A percentile compares a stretch with the other conserved stretches of the same genome.
Conservation (phyloP, 169 alveolate genomes). For the Plasmodium vinckei region DNA sequence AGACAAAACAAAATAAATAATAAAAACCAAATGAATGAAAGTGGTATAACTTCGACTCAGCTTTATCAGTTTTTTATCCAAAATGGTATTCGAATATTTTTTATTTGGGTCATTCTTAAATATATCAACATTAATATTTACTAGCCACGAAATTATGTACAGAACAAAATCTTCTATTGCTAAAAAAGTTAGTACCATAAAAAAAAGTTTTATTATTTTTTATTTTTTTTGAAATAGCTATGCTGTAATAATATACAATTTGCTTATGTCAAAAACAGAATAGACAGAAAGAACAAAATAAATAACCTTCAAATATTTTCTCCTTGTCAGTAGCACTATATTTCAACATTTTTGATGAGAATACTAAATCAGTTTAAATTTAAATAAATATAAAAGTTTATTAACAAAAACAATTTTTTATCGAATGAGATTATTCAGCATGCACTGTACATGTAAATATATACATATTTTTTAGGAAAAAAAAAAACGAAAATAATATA, state of each 20-base stretch:
- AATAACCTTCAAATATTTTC: conserved; percentile 34
- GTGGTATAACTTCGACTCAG: conserved; percentile 31
- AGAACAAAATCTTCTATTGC: conserved; percentile 70
- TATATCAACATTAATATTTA: conserved; percentile 53
- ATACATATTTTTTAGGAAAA: neutral
- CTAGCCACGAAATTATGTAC: conserved; percentile 52
- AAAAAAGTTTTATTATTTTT: neutral
- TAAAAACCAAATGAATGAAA: neutral
- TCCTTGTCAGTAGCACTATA: conserved; percentile 8
- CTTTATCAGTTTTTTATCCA: conserved; percentile 29
- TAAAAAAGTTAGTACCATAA: neutral
- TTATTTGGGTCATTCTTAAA: conserved; percentile 44
- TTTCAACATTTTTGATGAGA: conserved; percentile 35
- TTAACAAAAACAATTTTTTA: conserved; percentile 10
- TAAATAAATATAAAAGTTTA: conserved; percentile 8
- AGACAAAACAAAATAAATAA: neutral
- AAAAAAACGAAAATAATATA: neutral
- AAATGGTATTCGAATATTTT: conserved; percentile 25
- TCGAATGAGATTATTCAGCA: neutral
- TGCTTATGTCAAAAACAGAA: neutral
- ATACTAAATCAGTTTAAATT: neutral
- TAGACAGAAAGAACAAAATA: conserved; percentile 3
- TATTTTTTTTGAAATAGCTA: neutral
- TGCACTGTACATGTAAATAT: neutral
- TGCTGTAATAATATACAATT: neutral